A percentile compares a stretch with the other conserved stretches of the same genome.
phyloP scores from a whole-genome alignment of 441 rosid genomes.

The Eruca vesicaria region DNA sequence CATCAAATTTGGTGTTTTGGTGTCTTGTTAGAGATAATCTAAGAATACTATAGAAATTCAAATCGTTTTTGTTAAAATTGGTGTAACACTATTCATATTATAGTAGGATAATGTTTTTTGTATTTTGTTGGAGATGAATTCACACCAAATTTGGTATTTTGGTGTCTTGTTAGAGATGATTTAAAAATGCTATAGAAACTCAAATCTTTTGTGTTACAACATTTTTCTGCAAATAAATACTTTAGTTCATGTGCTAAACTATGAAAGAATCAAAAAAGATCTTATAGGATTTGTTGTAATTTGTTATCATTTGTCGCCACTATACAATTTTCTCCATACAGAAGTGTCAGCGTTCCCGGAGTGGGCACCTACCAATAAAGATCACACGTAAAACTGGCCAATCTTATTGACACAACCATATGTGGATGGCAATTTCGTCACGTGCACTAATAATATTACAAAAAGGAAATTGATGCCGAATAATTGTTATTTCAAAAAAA shows the following conservation, averaged over 20 bases:
- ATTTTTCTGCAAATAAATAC: not conserved
- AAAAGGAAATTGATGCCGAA: not conserved
- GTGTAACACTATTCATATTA: too few relatives aligned
- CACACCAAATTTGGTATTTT: too few relatives aligned
- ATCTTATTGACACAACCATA: constrained; percentile 19
- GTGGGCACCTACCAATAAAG: constrained; percentile 24
- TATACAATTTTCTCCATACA: not conserved
- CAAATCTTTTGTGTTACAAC: not conserved
- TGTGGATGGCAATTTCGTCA: constrained; percentile 31
- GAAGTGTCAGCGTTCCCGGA: constrained; percentile 23
- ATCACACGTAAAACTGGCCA: constrained; percentile 12
- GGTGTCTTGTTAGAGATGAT: too few relatives aligned
- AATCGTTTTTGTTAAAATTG: too few relatives aligned
- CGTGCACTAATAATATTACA: constrained; percentile 6
- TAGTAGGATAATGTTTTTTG: too few relatives aligned
- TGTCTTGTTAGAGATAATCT: too few relatives aligned
- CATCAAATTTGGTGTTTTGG: too few relatives aligned
- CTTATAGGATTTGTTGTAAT: not conserved
- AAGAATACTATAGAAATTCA: too few relatives aligned
- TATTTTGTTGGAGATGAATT: too few relatives aligned
- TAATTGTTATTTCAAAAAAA: not conserved
- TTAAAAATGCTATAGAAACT: not conserved
- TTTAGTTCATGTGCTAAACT: not conserved
- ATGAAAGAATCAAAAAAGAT: not conserved
- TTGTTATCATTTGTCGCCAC: not conserved